phyloP scores from a whole-genome alignment of 345 rosid species.

The Acer saccharum region DNA sequence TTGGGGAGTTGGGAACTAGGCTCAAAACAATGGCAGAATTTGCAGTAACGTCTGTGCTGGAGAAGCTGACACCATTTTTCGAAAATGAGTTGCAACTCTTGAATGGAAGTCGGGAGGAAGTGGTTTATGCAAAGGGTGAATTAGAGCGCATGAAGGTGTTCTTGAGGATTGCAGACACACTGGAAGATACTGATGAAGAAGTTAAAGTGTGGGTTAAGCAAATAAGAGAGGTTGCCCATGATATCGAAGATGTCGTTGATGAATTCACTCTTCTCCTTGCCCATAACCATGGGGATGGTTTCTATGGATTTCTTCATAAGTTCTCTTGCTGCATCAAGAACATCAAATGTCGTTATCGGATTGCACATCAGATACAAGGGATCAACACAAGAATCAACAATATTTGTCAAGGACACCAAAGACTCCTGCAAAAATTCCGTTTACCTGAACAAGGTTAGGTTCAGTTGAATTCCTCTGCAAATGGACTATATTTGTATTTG shows the following conservation, averaged over 20 bases:
- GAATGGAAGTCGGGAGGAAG: slow-evolving; percentile 23
- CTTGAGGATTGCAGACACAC: slow-evolving; percentile 31
- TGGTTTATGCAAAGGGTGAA: slow-evolving; percentile 22
- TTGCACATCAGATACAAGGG: slow-evolving; percentile 19
- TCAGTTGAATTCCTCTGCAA: too few relatives aligned
- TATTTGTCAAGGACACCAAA: slow-evolving; percentile 21
- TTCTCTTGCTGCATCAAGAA: slow-evolving; percentile 24
- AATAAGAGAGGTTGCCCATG: slow-evolving; percentile 32
- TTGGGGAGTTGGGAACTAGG: too few relatives aligned
- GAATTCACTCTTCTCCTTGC: slow-evolving; percentile 31
- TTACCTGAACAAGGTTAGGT: slow-evolving; percentile 6
- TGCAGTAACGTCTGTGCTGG: slow-evolving; percentile 25
- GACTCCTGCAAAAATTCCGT: slow-evolving; percentile 21
- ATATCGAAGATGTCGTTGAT: slow-evolving; percentile 41
- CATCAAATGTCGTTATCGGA: slow-evolving; percentile 28
- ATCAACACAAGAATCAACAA: slow-evolving; percentile 20
- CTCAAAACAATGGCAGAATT: slow-evolving; percentile 29
- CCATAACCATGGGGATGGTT: slow-evolving; percentile 16
- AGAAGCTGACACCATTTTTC: slow-evolving; percentile 31
- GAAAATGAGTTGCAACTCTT: slow-evolving; percentile 17
- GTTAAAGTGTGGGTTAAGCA: slow-evolving; percentile 38
- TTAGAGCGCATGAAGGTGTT: slow-evolving; percentile 31
- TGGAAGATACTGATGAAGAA: slow-evolving; percentile 21
- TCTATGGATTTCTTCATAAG: slow-evolving; percentile 16
- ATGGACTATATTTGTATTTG: too few relatives aligned